Evolutionary conservation across 768 basidiomycete genomes (phyloP), one percentile per base, ranked within the genome.

Genomic region (Phylloporus rhodoxanthus): DNA sequence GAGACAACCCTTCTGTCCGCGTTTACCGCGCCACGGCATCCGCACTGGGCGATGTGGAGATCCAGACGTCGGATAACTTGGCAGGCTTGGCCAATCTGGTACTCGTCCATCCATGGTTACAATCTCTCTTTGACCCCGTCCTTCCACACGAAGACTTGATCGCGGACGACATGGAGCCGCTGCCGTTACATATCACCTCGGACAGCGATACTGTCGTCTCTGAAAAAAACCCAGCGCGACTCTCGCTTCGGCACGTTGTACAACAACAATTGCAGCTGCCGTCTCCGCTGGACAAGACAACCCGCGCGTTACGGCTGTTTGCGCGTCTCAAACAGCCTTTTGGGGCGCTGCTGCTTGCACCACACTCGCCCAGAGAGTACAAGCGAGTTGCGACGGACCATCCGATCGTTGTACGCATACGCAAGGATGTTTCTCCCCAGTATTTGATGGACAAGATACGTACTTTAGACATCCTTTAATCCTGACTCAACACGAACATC

Each of bases 91-190:
- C 49, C 25, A 56, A 59, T 11, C 23, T 58, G 20, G 53, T 58
- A 7, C 57, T 58, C 30, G 57, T 58, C 17, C 58, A 56, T 37
- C 57, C 58, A 15, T 58, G 57, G 57, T 26, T 59, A 2, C 49
- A 52, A 19, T 33, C 10, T 17, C 57, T 58, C 26, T 40, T 46
- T 3, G 57, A 58, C 26, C 53, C 57, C 8, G 19, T 57, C 34
- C 56, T 54, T 38, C 56, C 51, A 4, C 56, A 57, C 33, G 56
- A 57, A 49, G 56, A 57, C 8, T 57, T 57, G 56, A 49, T 58
- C 28, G 56, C 50, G 2, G 38, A 44, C 15, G 56, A 57, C 38
- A 28, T 17, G 1, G 48, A 57, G 15, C 30, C 47, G 3, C 37
- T 23, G 8, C 10, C 28, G 28, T 3, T 11, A 29, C 43, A 46